phyloP scores from a whole-genome alignment of 2,329 filamentous ascomycete genomes.

The Calonectria hawksworthii region DNA sequence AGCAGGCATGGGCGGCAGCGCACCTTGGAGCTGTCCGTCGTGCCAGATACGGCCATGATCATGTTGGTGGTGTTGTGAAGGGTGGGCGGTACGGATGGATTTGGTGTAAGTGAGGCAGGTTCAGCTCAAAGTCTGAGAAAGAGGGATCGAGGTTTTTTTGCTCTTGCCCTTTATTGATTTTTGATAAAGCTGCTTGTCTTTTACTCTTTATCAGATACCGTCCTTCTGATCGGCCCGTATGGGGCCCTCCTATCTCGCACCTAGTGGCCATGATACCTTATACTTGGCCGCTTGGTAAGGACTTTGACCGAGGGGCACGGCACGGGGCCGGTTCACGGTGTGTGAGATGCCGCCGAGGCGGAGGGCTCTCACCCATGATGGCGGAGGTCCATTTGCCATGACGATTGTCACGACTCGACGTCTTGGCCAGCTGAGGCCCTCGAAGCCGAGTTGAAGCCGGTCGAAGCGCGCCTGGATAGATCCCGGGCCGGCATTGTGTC shows the following conservation, averaged over 20 bases:
- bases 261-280: conserved; percentile 32
- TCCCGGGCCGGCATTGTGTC: conserved; percentile 23
- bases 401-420: conserved; percentile 2
- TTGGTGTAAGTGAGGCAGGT: conserved; percentile 20
- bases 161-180: background rate
- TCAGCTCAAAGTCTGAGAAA: conserved; percentile 3
- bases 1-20: conserved; percentile 29
- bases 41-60: conserved; percentile 21
- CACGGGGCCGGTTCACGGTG: conserved; percentile 17
- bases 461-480: conserved; percentile 10
- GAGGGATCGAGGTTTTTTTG: background rate
- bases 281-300: conserved; percentile 14
- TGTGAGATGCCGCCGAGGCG: conserved; percentile 9
- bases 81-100: conserved; percentile 9
- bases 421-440: conserved; percentile 10
- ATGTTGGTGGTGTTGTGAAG: conserved; percentile 18
- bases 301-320: conserved; percentile 34
- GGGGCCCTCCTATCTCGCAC: conserved; percentile 26
- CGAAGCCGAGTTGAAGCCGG: conserved; percentile 20
- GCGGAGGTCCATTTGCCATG: background rate
- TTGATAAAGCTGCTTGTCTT: background rate
- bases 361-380: background rate
- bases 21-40: conserved; percentile 31
- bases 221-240: conserved; percentile 29
- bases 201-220: conserved; percentile 26